These are phyloP conservation scores for Trypanosoma conorhini DNA, from an alignment of 208 protist genomes.

Conservation along the genomic window DNA sequence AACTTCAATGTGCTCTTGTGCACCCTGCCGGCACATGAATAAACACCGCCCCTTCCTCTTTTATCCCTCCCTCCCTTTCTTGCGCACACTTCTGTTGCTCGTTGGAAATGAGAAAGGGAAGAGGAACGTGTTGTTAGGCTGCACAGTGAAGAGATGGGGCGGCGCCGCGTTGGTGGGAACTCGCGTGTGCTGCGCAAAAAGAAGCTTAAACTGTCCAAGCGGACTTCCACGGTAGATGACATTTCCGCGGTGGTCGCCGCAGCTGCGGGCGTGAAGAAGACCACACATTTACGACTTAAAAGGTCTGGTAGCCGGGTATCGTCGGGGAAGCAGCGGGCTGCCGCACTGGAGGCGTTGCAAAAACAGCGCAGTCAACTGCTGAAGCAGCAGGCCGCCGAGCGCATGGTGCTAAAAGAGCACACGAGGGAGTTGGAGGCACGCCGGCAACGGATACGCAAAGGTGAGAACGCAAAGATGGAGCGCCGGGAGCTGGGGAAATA, in stretches of 20 bases:
- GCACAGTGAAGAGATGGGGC: slow-evolving; percentile 23
- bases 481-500: slow-evolving; percentile 89
- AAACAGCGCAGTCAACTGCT: slow-evolving; percentile 55
- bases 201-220: slow-evolving; percentile 41
- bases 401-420: slow-evolving; percentile 86
- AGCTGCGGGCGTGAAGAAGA: slow-evolving; percentile 12
- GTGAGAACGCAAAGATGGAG: slow-evolving; percentile 78
- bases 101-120: not conserved
- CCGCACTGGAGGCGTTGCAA: slow-evolving; percentile 27
- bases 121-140: not conserved
- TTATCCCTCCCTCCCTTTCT: not conserved
- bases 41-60: not conserved
- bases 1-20: not conserved
- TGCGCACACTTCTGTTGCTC: slow-evolving; percentile 22
- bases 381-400: slow-evolving; percentile 78
- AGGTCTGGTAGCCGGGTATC: not conserved
- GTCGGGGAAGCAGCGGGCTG: not conserved
- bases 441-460: slow-evolving; percentile 58
- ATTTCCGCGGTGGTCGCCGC: not conserved
- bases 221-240: not conserved
- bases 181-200: slow-evolving; percentile 41
- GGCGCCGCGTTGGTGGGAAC: slow-evolving; percentile 28
- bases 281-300: slow-evolving; percentile 25
- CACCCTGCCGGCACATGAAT: not conserved
- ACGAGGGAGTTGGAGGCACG: slow-evolving; percentile 66